These are phyloP conservation scores for Cercis canadensis DNA, from an alignment of 306 rosid genomes.

Conservation along the genomic window DNA sequence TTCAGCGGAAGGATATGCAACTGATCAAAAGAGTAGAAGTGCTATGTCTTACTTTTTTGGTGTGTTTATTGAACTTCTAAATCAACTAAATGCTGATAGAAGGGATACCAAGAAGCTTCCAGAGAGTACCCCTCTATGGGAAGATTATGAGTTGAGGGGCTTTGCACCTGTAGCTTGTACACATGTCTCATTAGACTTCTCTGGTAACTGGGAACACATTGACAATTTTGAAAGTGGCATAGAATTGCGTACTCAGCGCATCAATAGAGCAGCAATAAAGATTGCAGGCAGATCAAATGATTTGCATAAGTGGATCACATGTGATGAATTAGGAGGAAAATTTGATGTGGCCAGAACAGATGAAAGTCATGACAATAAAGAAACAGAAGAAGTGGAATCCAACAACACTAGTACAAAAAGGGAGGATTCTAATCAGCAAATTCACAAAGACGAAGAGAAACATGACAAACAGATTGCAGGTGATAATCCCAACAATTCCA, in stretches of 20 bases:
- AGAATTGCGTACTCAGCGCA: slow-evolving; percentile 64
- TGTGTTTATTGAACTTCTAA: slow-evolving; percentile 56
- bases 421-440: slow-evolving; percentile 35
- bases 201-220: slow-evolving; percentile 55
- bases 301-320: slow-evolving; percentile 59
- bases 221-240: slow-evolving; percentile 60
- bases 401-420: slow-evolving; percentile 30
- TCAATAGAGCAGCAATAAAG: slow-evolving; percentile 64
- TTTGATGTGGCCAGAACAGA: slow-evolving; percentile 42
- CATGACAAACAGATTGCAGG: slow-evolving; percentile 34
- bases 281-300: slow-evolving; percentile 59
- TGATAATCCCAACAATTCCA: slow-evolving; percentile 33
- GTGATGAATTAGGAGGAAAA: slow-evolving; percentile 43
- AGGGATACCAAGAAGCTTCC: slow-evolving; percentile 42
- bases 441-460: slow-evolving; percentile 29
- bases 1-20: slow-evolving; percentile 44
- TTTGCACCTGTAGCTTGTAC: slow-evolving; percentile 63
- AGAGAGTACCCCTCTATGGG: slow-evolving; percentile 76
- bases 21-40: slow-evolving; percentile 55
- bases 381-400: slow-evolving; percentile 39
- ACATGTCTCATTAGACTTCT: slow-evolving; percentile 65
- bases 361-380: slow-evolving; percentile 49
- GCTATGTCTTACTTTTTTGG: slow-evolving; percentile 75
- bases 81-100: slow-evolving; percentile 39
- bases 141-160: slow-evolving; percentile 93